These are phyloP conservation scores for Trichosporon sp. DNA, from an alignment of 1,284 basidiomycete genomes.

Conservation along the genomic window DNA sequence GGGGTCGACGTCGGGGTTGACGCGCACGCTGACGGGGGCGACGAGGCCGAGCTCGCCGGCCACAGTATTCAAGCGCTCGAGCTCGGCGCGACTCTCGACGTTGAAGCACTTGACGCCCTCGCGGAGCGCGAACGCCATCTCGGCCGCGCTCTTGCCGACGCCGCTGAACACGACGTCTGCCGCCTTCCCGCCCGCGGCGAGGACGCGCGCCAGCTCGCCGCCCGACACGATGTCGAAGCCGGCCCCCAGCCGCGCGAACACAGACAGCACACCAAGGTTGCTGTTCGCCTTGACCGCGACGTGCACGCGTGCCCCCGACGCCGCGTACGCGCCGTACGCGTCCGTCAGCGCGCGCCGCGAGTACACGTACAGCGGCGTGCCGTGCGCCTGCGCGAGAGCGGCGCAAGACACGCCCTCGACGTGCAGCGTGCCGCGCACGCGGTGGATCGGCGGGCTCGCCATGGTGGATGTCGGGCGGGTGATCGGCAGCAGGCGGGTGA, in stretches of 20 bases:
- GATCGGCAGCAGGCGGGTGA: not conserved
- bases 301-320: constrained; percentile 6
- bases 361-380: constrained; percentile 18
- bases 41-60: not conserved
- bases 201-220: constrained; percentile 14
- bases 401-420: constrained; percentile 9
- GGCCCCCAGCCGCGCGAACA: constrained; percentile 12
- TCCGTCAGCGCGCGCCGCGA: constrained; percentile 7
- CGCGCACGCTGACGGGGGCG: constrained; percentile 5
- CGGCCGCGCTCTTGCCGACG: constrained; percentile 9
- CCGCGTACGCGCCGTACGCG: constrained; percentile 3
- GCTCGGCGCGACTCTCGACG: constrained; percentile 16
- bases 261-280: constrained; percentile 11
- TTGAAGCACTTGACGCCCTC: constrained; percentile 19
- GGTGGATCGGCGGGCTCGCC: constrained; percentile 2
- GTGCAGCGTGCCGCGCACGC: constrained; percentile 7
- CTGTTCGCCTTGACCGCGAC: constrained; percentile 18
- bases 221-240: constrained; percentile 15
- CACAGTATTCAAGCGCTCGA: constrained; percentile 5
- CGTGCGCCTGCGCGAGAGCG: not conserved
- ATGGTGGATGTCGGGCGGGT: not conserved
- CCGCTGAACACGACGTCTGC: constrained; percentile 10
- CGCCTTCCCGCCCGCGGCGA: constrained; percentile 9
- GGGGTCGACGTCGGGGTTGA: constrained; percentile 16
- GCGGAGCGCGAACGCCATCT: constrained; percentile 8